Conservation (phyloP, 345 rosid genomes). For the Boechera retrofracta region DNA sequence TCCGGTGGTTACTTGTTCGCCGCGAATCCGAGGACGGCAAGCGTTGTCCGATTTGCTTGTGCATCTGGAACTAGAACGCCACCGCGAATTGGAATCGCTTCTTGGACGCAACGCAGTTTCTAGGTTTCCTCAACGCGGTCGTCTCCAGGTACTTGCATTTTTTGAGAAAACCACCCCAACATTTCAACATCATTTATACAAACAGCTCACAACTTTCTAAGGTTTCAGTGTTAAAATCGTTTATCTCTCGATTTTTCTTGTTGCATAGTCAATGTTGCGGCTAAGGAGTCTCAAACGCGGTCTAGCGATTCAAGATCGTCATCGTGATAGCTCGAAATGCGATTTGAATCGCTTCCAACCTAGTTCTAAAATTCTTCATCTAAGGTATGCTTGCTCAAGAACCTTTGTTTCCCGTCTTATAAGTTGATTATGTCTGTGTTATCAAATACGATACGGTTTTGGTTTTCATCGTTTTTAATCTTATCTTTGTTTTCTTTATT, state of each 20-base stretch:
- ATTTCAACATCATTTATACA: not conserved
- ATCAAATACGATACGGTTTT: too few relatives aligned
- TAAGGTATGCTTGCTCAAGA: constrained; percentile 31
- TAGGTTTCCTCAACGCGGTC: constrained; percentile 75
- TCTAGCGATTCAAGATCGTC: constrained; percentile 52
- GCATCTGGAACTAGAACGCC: constrained; percentile 64
- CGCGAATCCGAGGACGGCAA: constrained; percentile 71
- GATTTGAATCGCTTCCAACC: constrained; percentile 35
- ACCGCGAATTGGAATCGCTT: constrained; percentile 56
- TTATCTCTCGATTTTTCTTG: not conserved
- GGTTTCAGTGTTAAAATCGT: not conserved
- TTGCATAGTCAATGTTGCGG: constrained; percentile 65
- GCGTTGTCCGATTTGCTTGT: constrained; percentile 70
- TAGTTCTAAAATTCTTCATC: constrained; percentile 51
- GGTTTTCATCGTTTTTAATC: too few relatives aligned
- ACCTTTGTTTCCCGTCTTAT: constrained; percentile 3
- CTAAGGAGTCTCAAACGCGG: constrained; percentile 62
- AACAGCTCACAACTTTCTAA: not conserved
- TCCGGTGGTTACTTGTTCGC: constrained; percentile 47
- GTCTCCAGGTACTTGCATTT: constrained; percentile 66
- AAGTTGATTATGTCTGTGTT: not conserved
- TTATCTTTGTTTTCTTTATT: too few relatives aligned
- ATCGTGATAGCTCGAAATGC: constrained; percentile 34
- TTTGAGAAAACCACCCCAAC: not conserved
- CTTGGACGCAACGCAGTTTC: constrained; percentile 65